Base-by-base conservation (phyloP, 257 asterid genomes). In the Solanum pinnatisectum region DNA sequence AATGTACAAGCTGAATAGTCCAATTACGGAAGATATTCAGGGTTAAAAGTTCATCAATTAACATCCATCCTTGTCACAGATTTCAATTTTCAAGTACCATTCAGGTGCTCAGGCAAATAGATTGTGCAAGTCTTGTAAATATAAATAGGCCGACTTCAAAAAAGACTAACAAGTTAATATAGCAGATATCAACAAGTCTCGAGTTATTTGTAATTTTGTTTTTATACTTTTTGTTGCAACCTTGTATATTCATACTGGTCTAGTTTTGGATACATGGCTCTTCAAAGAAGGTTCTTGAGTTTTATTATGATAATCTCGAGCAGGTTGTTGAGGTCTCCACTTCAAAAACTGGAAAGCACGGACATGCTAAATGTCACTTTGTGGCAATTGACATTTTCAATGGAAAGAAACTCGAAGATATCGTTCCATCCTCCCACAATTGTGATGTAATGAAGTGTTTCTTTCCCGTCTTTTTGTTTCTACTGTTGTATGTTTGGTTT, bases 281-380 rank as follows among this genome's bases (percentile, higher is more conserved):
- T 40, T 76, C 20, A 37, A 63, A 65, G 67, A 74, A n/a, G 59
- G 42, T 65, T 44, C 20, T 36, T 60, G 22, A 77, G 36, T 40
- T 63, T 30, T 39, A 11, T 78, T 16, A 23, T 40, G 49, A 46
- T 35, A 67, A 71, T 72, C 23, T 39, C 85, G 87, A 6, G 68
- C 90, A 93, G 95, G 95, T 93, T 85, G 95, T 93, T 87, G 95
- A 93, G 85, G 95, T 93, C 87, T 93, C 95, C 60, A 93, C 95
- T 72, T 93, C 95, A 52, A 92, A 92, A 72, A 92, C 94, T 82
- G 94, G 94, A 87, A 92, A 92, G 90, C 93, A 92, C n/a, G 94
- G 95, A 22, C 95, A 93, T 68, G 94, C 94, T 10, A 93, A 93
- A 88, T 92, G 94, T 60, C 94, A 92, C 92, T 92, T 92, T 63